Conservation (phyloP, 495 filamentous ascomycete species). For the Hypoxylon fuscum region DNA sequence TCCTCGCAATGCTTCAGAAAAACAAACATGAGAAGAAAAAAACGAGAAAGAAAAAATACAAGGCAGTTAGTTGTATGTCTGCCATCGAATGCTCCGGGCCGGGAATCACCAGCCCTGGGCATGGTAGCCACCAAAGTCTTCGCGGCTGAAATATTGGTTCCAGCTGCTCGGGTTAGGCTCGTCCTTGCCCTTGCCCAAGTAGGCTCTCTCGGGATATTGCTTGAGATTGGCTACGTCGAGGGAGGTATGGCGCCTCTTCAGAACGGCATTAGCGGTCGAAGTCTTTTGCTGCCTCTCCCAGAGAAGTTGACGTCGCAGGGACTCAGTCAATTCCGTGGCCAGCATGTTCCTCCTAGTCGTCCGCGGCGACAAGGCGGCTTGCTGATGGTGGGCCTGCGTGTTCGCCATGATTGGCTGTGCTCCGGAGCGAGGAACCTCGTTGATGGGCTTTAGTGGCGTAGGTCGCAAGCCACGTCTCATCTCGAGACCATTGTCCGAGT, state of each 20-base stretch:
- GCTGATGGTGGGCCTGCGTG: conserved; percentile 70
- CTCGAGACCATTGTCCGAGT: conserved; percentile 71
- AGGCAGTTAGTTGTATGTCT: conserved; percentile 49
- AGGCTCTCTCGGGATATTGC: conserved; percentile 71
- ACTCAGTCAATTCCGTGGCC: conserved; percentile 79
- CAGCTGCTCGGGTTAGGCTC: conserved; percentile 57
- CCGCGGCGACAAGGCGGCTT: conserved; percentile 78
- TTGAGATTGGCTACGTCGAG: conserved; percentile 86
- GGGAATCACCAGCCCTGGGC: conserved; percentile 62
- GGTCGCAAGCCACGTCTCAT: conserved; percentile 64
- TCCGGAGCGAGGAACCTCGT: conserved; percentile 73
- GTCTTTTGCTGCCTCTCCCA: conserved; percentile 71
- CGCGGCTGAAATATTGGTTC: conserved; percentile 60
- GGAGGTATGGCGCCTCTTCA: conserved; percentile 91
- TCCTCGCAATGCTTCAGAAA: conserved; percentile 48
- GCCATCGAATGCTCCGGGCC: conserved; percentile 42
- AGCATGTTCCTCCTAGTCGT: conserved; percentile 98
- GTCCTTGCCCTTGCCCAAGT: conserved; percentile 57
- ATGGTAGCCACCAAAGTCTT: conserved; percentile 60
- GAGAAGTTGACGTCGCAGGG: conserved; percentile 58
- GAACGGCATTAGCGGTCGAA: conserved; percentile 83
- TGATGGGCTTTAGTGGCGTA: conserved; percentile 62
- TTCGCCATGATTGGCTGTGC: conserved; percentile 85
- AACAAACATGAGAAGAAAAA: conserved; percentile 35
- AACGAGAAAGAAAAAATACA: conserved; percentile 54